These are phyloP conservation scores for Gentiana macrophylla DNA, from an alignment of 257 asterid genomes.

Conservation along the genomic window DNA sequence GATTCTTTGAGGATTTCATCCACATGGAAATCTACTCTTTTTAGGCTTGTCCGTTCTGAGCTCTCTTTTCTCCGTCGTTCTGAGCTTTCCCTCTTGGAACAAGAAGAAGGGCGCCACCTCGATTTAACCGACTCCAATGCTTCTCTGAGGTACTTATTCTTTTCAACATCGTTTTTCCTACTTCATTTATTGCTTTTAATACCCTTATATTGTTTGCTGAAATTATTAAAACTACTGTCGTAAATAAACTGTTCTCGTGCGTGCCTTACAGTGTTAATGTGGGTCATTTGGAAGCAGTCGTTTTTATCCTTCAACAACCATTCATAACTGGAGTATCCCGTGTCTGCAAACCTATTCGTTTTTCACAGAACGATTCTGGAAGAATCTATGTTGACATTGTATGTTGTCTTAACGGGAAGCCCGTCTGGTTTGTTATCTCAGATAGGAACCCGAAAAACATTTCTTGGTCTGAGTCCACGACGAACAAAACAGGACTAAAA, in stretches of 20 bases:
- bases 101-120: not conserved
- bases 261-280: constrained; percentile 50
- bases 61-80: constrained; percentile 63
- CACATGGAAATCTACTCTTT: constrained; percentile 40
- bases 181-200: too few relatives aligned
- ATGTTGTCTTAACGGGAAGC: constrained; percentile 59
- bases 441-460: constrained; percentile 66
- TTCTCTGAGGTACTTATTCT: constrained; percentile 31
- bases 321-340: constrained; percentile 62
- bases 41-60: constrained; percentile 62
- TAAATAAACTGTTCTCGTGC: not conserved
- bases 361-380: constrained; percentile 13
- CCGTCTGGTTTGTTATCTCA: constrained; percentile 86
- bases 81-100: constrained; percentile 9
- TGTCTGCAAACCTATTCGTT: constrained; percentile 53
- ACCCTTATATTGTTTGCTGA: too few relatives aligned
- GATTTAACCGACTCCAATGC: constrained; percentile 7
- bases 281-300: constrained; percentile 79
- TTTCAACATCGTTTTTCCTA: not conserved
- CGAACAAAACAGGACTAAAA: constrained; percentile 39
- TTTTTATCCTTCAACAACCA: constrained; percentile 62
- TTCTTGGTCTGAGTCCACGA: constrained; percentile 34
- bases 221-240: too few relatives aligned
- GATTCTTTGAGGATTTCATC: constrained; percentile 13
- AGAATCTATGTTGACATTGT: constrained; percentile 61